These are phyloP conservation scores for Rhodotorula babjevae DNA, from an alignment of 768 basidiomycete genomes.

Conservation along the genomic window DNA sequence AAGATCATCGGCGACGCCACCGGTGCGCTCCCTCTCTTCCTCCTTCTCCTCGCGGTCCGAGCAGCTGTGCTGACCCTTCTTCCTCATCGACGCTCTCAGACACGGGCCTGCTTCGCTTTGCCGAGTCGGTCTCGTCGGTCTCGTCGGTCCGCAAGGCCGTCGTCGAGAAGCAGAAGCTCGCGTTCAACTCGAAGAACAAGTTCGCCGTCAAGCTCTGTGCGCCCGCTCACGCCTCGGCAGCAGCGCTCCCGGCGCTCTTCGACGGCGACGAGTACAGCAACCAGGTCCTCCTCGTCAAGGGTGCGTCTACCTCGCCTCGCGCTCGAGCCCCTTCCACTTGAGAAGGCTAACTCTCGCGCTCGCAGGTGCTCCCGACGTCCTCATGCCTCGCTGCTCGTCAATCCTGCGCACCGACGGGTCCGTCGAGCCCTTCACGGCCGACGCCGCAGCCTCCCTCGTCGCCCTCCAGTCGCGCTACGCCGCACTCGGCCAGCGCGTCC, in stretches of 20 bases:
- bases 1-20: conserved; percentile 57
- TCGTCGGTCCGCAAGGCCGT: conserved; percentile 44
- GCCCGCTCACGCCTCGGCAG: not conserved
- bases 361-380: conserved; percentile 54
- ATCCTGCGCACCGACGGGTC: conserved; percentile 49
- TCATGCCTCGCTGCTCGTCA: conserved; percentile 48
- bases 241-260: conserved; percentile 21
- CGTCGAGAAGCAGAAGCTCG: conserved; percentile 44
- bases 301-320: conserved; percentile 35
- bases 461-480: conserved; percentile 53
- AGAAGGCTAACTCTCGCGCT: not conserved
- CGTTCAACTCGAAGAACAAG: conserved; percentile 54
- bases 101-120: conserved; percentile 57
- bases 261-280: not conserved
- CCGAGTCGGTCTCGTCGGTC: conserved; percentile 42
- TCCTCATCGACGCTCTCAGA: conserved; percentile 42
- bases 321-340: too few species aligned
- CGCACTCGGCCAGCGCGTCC: conserved; percentile 59
- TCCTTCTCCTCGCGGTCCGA: not conserved
- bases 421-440: conserved; percentile 45
- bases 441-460: conserved; percentile 32
- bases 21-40: not conserved
- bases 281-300: conserved; percentile 49
- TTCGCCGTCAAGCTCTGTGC: conserved; percentile 54
- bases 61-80: not conserved